Base-by-base conservation (phyloP, 2,329 filamentous ascomycete species). In the Pezicula neosporulosa region DNA sequence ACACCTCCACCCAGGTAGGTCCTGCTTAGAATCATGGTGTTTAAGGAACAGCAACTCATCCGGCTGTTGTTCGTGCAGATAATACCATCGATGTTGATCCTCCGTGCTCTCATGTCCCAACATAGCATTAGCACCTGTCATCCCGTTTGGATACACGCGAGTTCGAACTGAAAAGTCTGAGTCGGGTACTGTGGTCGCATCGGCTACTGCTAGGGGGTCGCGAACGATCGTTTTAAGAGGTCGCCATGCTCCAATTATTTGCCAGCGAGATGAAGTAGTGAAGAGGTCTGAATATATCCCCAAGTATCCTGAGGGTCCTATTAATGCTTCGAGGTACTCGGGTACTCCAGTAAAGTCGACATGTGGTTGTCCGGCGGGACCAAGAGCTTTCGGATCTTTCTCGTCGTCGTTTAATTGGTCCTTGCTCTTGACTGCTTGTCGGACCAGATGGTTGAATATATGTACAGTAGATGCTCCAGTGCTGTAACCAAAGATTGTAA, bases 61-160 rank as follows among this genome's bases (percentile, higher is more conserved):
- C n/a, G 47, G 45, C 2, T 44, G 38, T 42, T 45, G 44, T 16
- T 49, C 45, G 24, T 18, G 24, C 38, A 52, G 39, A 21, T 52
- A 52, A 35, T 49, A 52, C 50, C 50, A 52, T 24, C 28, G 16
- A 42, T 51, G 49, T n/a, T 33, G 13, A 19, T 49, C 36, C n/a
- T 15, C 37, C 16, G 21, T 10, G 35, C 47, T 43, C 9, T 27
- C 24, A 42, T 49, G 47, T 15, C 37, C 41, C 47, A 49, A 35
- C 24, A 49, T 43, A 9, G 41, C 41, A 15, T 49, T 49, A 15
- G 37, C 47, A n/a, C 37, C 27, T 10, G 28, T 33, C 6, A 49
- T 16, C 12, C 47, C 38, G 39, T 38, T 44, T 1, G 47, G 38
- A 19, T 44, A 49, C 12, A n/a, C 44, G 12, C 47, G 47, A n/a